Evolutionary conservation across 2,329 filamentous ascomycete species (phyloP).

Genomic region (Claviceps paspali): DNA sequence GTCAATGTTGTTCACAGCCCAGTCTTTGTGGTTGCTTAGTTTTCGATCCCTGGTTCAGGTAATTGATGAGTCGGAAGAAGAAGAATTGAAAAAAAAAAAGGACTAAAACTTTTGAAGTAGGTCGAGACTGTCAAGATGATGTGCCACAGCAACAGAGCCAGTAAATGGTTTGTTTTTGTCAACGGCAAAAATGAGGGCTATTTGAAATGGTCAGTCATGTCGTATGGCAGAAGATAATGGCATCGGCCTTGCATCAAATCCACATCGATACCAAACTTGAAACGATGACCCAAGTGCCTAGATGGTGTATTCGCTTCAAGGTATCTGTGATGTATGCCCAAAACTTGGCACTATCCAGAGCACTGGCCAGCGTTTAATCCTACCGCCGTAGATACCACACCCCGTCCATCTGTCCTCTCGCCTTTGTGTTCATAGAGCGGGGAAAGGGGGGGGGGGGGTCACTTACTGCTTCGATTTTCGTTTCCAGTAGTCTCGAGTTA

Average conservation of each 20-base stretch:
- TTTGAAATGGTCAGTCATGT: conserved; percentile 2
- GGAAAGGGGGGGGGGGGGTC: no score
- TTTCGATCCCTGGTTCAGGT: not conserved
- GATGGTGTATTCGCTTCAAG: not conserved
- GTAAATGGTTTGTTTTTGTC: conserved; percentile 1
- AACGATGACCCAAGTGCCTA: not conserved
- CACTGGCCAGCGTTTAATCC: conserved; percentile 1
- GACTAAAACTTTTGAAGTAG: not conserved
- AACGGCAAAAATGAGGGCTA: not conserved
- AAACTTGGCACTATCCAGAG: not conserved
- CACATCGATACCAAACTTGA: not conserved
- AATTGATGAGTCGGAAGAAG: not conserved
- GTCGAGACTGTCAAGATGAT: conserved; percentile 7
- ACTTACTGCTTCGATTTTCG: not conserved
- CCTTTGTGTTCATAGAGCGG: not conserved
- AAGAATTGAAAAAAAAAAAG: not conserved
- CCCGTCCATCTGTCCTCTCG: not conserved
- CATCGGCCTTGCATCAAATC: not conserved
- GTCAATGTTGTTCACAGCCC: conserved; percentile 27
- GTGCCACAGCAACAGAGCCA: conserved; percentile 12
- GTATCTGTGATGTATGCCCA: not conserved
- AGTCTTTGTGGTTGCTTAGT: conserved; percentile 10
- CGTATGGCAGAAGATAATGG: not conserved
- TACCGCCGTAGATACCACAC: not conserved
- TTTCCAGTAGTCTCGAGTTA: not conserved